Evolutionary conservation across 2,329 filamentous ascomycete genomes (phyloP), one percentile per base, ranked within the genome.

Genomic region (Pyrenophora graminea): DNA sequence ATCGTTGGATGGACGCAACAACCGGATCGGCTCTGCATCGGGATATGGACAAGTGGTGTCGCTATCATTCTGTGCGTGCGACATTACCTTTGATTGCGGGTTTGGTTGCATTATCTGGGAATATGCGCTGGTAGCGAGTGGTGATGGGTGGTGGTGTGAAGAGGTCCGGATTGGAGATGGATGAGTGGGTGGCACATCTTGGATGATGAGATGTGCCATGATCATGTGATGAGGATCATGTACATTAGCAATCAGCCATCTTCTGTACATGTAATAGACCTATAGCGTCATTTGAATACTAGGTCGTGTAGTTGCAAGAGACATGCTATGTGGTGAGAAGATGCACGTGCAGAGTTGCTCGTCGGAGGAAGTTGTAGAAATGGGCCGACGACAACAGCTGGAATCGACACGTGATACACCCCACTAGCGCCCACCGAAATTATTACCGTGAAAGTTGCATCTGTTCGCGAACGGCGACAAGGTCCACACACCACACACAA

Each of bases 401-500:
- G 48, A 51, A 30, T 30, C 9, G 45, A 46, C 39, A 42, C 48
- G 42, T 46, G 48, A 39, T 30, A 12, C 27, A 17, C 45, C 45
- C 45, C 50, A 53, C 50, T 53, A 53, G 50, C 45, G 50, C 50
- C 45, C 50, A 49, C 50, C 50, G 42, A 53, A 53, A 53, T 48
- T 53, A 48, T 48, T 23, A 27, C 32, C 34, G 37, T 39, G 39
- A 42, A 48, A 40, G 45, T 42, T 34, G 17, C 23, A 33, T 25
- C 54, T 39, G 49, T 46, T 53, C 58, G 55, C 60, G 59, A 34
- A 41, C 32, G 59, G 57, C 63, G 58, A 56, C 38, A 36, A 44
- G 47, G 52, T 54, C 50, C 48, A 59, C 53, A 56, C 19, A 59
- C 31, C 59, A 58, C 25, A 58, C 32, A 91, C 76, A 79, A 51